phyloP scores from a whole-genome alignment of 208 protist species.

The Trypanosoma congolense region DNA sequence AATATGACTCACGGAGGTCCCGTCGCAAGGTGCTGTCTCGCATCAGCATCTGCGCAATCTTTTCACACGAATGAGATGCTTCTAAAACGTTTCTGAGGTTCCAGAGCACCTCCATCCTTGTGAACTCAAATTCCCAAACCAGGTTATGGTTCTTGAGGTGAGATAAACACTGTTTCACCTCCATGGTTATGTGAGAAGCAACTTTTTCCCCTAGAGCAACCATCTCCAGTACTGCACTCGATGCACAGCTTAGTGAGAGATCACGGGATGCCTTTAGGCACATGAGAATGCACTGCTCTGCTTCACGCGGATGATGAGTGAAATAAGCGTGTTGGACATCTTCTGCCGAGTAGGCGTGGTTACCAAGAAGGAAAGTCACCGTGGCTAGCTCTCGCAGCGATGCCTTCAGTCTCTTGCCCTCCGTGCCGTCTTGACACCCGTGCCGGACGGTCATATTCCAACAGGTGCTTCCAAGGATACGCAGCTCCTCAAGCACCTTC shows the following conservation, averaged over 20 bases:
- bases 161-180: conserved; percentile 9
- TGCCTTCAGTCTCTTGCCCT: conserved; percentile 21
- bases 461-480: conserved; percentile 28
- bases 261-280: conserved; percentile 68
- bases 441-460: conserved; percentile 58
- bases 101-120: conserved; percentile 43
- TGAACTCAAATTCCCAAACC: conserved; percentile 51
- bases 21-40: conserved; percentile 15
- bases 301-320: conserved; percentile 40
- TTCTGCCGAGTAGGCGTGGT: conserved; percentile 41
- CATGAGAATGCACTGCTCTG: conserved; percentile 72
- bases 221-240: conserved; percentile 19
- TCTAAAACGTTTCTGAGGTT: conserved; percentile 12
- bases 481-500: conserved; percentile 33
- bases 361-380: conserved; percentile 43
- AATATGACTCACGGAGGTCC: conserved; percentile 43
- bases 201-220: conserved; percentile 19
- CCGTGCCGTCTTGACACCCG: background rate
- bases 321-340: conserved; percentile 42
- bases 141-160: conserved; percentile 22
- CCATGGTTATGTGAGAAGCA: conserved; percentile 13
- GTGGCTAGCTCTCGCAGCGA: conserved; percentile 33
- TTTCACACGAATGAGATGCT: conserved; percentile 15
- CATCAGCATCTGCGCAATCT: conserved; percentile 24
- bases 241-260: conserved; percentile 21